Evolutionary conservation across 83 land plant species (phyloP).

Genomic region (Larix sibirica): DNA sequence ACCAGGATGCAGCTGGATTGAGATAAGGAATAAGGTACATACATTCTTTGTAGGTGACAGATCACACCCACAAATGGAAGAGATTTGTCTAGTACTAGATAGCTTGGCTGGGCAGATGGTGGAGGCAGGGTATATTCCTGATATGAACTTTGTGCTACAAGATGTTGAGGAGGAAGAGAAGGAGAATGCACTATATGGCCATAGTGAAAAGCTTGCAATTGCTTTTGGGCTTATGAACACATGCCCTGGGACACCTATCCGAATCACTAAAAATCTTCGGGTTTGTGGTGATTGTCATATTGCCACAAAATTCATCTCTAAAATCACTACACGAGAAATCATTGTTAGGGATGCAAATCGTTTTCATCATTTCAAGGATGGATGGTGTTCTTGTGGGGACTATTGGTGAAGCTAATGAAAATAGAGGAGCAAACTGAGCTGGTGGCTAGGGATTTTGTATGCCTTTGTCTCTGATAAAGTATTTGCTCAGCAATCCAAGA

Average conservation of each 20-base stretch:
- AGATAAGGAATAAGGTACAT: neutral
- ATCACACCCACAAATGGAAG: neutral
- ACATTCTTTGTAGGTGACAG: constrained; percentile 1
- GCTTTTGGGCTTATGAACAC: constrained; percentile 8
- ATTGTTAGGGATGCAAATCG: neutral
- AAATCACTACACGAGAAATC: neutral
- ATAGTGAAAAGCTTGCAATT: neutral
- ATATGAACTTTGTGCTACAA: neutral
- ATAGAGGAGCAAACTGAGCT: constrained; percentile 1
- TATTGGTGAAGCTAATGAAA: neutral
- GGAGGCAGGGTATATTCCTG: neutral
- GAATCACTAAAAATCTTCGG: neutral
- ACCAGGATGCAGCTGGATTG: constrained; percentile 5
- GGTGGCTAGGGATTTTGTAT: neutral
- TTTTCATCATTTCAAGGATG: neutral
- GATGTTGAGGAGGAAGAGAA: neutral
- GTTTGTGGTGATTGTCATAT: neutral
- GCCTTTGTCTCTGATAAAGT: no score
- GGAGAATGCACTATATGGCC: neutral
- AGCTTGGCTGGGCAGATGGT: constrained; percentile 3
- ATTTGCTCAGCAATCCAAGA: no score
- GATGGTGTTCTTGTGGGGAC: neutral
- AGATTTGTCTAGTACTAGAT: neutral
- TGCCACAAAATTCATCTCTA: constrained; percentile 2
- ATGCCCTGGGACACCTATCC: neutral